Evolutionary conservation across 179 eudicot species (phyloP).

Genomic region (Vitellaria paradoxa): DNA sequence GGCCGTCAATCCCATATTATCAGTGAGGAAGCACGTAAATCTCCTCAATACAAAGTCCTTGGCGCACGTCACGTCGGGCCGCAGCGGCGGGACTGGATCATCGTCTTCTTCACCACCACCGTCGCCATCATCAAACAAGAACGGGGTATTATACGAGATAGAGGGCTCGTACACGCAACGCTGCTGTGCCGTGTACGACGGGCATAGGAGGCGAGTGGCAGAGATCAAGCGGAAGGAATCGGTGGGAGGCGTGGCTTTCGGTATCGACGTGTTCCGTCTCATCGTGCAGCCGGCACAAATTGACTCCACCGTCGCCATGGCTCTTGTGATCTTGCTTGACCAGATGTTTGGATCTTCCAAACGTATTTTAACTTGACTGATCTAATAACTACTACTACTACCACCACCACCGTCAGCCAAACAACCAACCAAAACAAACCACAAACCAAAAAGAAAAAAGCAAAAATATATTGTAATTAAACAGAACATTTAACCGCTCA

Average conservation of each 20-base stretch:
- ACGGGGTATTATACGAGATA: slow-evolving; percentile 32
- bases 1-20: slow-evolving; percentile 34
- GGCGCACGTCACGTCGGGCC: slow-evolving; percentile 36
- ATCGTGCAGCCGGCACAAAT: slow-evolving; percentile 19
- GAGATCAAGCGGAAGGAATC: slow-evolving; percentile 45
- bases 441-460: too few relatives aligned
- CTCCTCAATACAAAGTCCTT: slow-evolving; percentile 37
- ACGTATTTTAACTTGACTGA: slow-evolving; percentile 1
- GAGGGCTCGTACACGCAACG: slow-evolving; percentile 63
- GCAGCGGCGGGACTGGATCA: background rate
- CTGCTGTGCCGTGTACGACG: slow-evolving; percentile 46
- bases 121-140: slow-evolving; percentile 13
- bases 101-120: slow-evolving; percentile 1
- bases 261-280: slow-evolving; percentile 38
- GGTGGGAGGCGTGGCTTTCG: slow-evolving; percentile 44
- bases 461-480: too few relatives aligned
- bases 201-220: slow-evolving; percentile 45
- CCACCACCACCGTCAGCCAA: background rate
- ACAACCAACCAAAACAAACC: too few relatives aligned
- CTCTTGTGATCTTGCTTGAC: slow-evolving; percentile 57
- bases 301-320: slow-evolving; percentile 48
- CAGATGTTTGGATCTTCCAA: slow-evolving; percentile 59
- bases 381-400: background rate
- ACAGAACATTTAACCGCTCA: too few relatives aligned
- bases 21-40: slow-evolving; percentile 41